Conservation (phyloP, 768 basidiomycete genomes). For the Termitomyces sp. region DNA sequence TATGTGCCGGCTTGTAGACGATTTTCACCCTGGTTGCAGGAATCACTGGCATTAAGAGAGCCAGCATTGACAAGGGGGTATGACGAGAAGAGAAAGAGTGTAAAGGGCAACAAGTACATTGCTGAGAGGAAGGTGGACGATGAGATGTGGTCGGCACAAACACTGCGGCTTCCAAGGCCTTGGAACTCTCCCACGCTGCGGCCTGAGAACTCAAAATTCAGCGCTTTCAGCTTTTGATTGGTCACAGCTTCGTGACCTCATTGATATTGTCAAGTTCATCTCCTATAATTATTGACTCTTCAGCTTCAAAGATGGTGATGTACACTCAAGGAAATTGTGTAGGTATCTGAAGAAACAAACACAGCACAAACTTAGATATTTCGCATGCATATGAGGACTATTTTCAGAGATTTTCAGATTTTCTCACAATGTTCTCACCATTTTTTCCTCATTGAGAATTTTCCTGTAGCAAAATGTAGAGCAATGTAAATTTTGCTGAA, state of each 20-base stretch:
- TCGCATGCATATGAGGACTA: not conserved
- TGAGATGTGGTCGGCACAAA: no score
- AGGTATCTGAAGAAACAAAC: no score
- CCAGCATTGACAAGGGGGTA: slow-evolving; percentile 42
- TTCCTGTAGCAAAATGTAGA: not conserved
- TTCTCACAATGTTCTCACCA: not conserved
- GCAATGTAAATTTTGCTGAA: not conserved
- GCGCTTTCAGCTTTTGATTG: no score
- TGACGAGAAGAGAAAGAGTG: slow-evolving; percentile 52
- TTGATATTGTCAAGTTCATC: no score
- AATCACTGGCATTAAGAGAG: slow-evolving; percentile 35
- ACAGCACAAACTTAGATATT: not conserved
- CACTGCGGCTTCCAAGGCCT: no score
- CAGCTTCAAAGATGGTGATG: no score
- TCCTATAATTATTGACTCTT: no score
- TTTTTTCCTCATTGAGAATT: not conserved
- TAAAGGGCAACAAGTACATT: slow-evolving; percentile 32
- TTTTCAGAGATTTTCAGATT: not conserved
- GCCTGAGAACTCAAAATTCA: no score
- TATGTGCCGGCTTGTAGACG: slow-evolving; percentile 74
- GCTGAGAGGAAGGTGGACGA: not conserved
- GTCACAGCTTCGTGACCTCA: no score
- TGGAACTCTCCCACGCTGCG: no score
- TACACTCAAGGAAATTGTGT: no score
- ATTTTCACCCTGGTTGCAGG: slow-evolving; percentile 54